Percentiles rank a stretch among this genome's conserved stretches.
These are phyloP conservation scores for Paramecium sonneborni DNA, from an alignment of 73 alveolate species.

Conservation along the genomic window DNA sequence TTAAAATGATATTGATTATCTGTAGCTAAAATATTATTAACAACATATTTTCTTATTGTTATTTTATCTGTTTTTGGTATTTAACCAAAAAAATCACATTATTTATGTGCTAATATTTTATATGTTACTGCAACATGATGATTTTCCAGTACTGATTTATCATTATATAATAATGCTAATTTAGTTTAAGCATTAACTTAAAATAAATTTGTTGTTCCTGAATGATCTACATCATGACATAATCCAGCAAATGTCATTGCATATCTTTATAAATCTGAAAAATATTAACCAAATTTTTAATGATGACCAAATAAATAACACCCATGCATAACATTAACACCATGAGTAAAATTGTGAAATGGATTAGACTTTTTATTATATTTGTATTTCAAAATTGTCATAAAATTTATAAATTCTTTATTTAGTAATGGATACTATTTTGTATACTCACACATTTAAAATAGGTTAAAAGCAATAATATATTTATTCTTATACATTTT, in stretches of 20 bases:
- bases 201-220: conserved; percentile 81
- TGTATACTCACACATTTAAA: conserved; percentile 6
- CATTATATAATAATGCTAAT: conserved; percentile 83
- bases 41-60: conserved; percentile 71
- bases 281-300: background rate
- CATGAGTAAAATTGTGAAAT: conserved; percentile 56
- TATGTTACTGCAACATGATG: conserved; percentile 88
- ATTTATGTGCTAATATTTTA: conserved; percentile 71
- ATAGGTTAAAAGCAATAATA: background rate
- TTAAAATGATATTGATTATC: conserved; percentile 51
- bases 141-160: conserved; percentile 87
- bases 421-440: background rate
- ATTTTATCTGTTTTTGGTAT: conserved; percentile 65
- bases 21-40: conserved; percentile 79
- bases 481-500: background rate
- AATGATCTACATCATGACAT: conserved; percentile 85
- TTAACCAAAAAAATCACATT: conserved; percentile 66
- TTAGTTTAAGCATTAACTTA: conserved; percentile 70
- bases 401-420: conserved; percentile 2
- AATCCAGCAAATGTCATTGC: conserved; percentile 70
- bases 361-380: conserved; percentile 44
- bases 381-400: background rate
- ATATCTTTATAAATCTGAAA: conserved; percentile 7
- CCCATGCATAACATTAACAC: conserved; percentile 58
- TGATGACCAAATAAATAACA: conserved; percentile 24